phyloP scores from a whole-genome alignment of 805 yeast genomes.

The Peterozyma xylosa region DNA sequence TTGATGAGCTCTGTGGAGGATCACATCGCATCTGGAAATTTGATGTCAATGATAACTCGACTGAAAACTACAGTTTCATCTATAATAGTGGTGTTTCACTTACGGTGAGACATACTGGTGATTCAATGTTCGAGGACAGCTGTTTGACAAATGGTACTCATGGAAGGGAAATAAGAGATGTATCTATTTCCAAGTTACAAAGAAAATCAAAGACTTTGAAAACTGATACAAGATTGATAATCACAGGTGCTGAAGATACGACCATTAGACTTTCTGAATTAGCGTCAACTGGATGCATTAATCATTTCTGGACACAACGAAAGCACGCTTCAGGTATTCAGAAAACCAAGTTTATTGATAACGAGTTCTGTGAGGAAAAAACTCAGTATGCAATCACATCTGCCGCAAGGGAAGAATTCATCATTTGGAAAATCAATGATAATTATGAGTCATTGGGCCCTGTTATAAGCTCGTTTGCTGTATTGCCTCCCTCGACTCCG shows the following conservation, averaged over 20 bases:
- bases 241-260: constrained; percentile 89
- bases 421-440: constrained; percentile 60
- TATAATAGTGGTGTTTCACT: constrained; percentile 54
- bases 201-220: constrained; percentile 12
- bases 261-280: constrained; percentile 52
- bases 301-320: constrained; percentile 54
- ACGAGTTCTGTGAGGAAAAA: constrained; percentile 15
- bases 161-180: constrained; percentile 84
- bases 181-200: constrained; percentile 37
- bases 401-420: constrained; percentile 85
- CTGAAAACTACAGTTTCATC: constrained; percentile 33
- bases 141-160: constrained; percentile 62
- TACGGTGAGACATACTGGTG: constrained; percentile 26
- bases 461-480: constrained; percentile 38
- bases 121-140: constrained; percentile 11
- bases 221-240: constrained; percentile 32
- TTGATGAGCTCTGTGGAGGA: constrained; percentile 80
- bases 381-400: constrained; percentile 36
- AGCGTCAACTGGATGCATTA: constrained; percentile 31
- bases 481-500: constrained; percentile 44
- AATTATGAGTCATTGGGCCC: constrained; percentile 25
- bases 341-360: constrained; percentile 52
- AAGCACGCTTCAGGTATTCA: constrained; percentile 89
- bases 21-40: constrained; percentile 81
- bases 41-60: constrained; percentile 13